Percentiles rank a stretch among this genome's conserved stretches.
phyloP scores from a whole-genome alignment of 768 basidiomycete species.

The Mycena polygramma region DNA sequence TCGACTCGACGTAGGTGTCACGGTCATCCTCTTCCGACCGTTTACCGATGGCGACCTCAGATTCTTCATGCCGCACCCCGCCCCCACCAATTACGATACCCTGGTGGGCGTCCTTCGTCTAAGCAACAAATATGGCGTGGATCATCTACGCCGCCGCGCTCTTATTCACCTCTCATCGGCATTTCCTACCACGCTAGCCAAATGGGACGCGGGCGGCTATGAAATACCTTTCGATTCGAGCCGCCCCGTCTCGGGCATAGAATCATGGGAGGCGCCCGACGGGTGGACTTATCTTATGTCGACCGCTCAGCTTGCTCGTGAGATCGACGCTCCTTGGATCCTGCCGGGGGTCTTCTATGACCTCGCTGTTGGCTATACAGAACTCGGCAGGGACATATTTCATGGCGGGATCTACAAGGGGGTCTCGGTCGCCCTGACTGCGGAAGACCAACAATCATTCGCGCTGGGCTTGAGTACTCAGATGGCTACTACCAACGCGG shows the following conservation, averaged over 20 bases:
- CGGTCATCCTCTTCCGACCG: too few relatives aligned
- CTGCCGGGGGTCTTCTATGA: slow-evolving; percentile 21
- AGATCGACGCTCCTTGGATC: slow-evolving; percentile 29
- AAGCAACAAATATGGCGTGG: slow-evolving; percentile 5
- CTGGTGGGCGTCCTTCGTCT: too few relatives aligned
- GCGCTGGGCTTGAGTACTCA: background rate
- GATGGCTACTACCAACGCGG: background rate
- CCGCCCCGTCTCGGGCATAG: too few relatives aligned
- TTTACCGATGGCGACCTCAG: too few relatives aligned
- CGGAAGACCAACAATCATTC: background rate
- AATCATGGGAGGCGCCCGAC: too few relatives aligned
- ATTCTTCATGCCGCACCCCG: too few relatives aligned
- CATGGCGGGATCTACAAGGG: background rate
- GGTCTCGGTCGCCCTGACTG: background rate
- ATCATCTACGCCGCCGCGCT: slow-evolving; percentile 4
- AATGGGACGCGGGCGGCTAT: too few relatives aligned
- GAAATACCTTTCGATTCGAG: too few relatives aligned
- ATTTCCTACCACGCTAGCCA: too few relatives aligned
- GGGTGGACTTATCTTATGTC: too few relatives aligned
- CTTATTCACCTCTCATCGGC: slow-evolving; percentile 18
- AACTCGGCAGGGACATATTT: background rate
- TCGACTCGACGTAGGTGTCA: too few relatives aligned
- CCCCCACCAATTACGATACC: too few relatives aligned
- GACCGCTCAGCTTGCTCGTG: slow-evolving; percentile 23
- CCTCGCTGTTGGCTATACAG: background rate